Evolutionary conservation across 345 rosid genomes (phyloP).

Genomic region (Geranium rotundifolium): DNA sequence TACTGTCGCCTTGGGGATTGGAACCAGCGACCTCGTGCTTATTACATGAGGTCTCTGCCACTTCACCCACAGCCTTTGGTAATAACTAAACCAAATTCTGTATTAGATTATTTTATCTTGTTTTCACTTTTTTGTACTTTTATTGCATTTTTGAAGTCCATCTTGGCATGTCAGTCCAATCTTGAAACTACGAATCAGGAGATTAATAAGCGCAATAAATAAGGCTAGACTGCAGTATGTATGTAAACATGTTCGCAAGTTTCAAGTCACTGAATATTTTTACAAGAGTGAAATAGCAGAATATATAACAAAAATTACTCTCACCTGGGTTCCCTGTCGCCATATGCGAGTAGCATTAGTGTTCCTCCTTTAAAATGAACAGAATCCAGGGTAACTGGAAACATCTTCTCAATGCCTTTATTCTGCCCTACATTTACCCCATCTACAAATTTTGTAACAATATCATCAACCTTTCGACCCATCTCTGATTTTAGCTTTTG

Average conservation of each 20-base stretch:
- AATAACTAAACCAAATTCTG: background rate
- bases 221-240: background rate
- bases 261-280: background rate
- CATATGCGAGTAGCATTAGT: slow-evolving; percentile 70
- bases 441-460: slow-evolving; percentile 49
- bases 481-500: slow-evolving; percentile 34
- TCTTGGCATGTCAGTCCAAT: no score
- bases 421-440: slow-evolving; percentile 39
- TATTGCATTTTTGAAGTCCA: no score
- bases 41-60: no score
- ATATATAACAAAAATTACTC: slow-evolving; percentile 7
- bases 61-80: no score
- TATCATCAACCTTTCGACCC: slow-evolving; percentile 43
- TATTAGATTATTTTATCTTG: background rate
- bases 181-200: background rate
- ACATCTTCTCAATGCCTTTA: slow-evolving; percentile 49
- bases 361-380: slow-evolving; percentile 84
- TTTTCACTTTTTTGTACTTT: no score
- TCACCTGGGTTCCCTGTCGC: slow-evolving; percentile 89
- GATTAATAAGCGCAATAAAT: background rate
- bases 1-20: no score
- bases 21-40: no score
- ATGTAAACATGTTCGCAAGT: background rate
- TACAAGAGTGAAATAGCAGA: background rate
- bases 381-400: slow-evolving; percentile 81